Evolutionary conservation across 352 stramenopile genomes (phyloP), one percentile per base, ranked within the genome.

Genomic region (Achlya hypogyna): DNA sequence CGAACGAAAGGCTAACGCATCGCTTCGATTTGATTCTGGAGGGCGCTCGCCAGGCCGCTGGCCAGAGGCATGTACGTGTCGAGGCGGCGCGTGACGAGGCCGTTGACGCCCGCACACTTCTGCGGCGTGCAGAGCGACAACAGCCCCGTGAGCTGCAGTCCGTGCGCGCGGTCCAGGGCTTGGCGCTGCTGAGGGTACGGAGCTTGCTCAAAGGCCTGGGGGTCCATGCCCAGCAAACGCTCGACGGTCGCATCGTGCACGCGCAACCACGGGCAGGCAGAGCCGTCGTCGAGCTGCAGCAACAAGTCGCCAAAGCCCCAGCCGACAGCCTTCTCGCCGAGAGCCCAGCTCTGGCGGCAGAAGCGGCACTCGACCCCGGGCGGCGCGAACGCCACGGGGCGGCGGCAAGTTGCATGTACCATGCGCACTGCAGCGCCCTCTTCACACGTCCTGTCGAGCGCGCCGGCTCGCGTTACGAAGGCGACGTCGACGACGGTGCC

Each of bases 281-380:
- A 45, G 38, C 60, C 60, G 51, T 67, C 60, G 20, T 67, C 60
- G 32, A 67, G 10, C 27, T 67, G 31, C n/a, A 67, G n/a, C 28
- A 35, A 18, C 1, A 67, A 31, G 3, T n/a, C 18, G n/a, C 51
- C 34, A 58, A 67, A 67, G 14, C 20, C 32, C 40, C 29, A 45
- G 18, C 9, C 45, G 20, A 67, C 20, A 14, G 9, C 27, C 2
- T 47, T 16, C 27, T 27, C 20, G 32, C n/a, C 35, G 20, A 4
- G 12, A 20, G 8, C 38, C 32, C 35, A 64, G 8, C 35, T 23
- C 4, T 31, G 22, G 1, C 32, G 32, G 40, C 54, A 64, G 32
- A 64, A 52, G 25, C 18, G 23, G 38, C 54, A 64, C 35, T 0
- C 54, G 16, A 51, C 5, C 2, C 25, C 4, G 3, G 5, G 34